Evolutionary conservation across 2,329 filamentous ascomycete genomes (phyloP).

Genomic region (Aspergillus latus): DNA sequence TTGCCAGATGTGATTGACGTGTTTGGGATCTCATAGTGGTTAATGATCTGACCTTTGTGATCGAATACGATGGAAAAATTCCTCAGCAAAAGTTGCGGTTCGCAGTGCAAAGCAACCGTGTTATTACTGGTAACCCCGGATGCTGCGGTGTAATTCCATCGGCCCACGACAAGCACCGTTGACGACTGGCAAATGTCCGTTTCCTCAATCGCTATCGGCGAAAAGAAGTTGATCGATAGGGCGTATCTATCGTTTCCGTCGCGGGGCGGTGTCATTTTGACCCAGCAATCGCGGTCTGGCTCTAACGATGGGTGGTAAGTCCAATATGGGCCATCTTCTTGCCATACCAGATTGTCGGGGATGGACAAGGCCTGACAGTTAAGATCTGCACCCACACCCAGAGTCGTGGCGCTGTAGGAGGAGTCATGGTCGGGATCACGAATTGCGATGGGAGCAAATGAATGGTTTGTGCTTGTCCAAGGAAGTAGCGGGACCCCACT

Average conservation of each 20-base stretch:
- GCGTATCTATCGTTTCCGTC: slow-evolving; percentile 26
- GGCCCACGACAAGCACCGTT: slow-evolving; percentile 34
- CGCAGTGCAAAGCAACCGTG: slow-evolving; percentile 35
- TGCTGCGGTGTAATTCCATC: slow-evolving; percentile 33
- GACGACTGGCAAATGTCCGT: slow-evolving; percentile 32
- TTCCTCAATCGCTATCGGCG: slow-evolving; percentile 23
- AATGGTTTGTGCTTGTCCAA: slow-evolving; percentile 34
- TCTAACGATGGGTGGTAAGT: slow-evolving; percentile 27
- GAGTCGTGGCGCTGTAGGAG: slow-evolving; percentile 28
- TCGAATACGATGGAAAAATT: slow-evolving; percentile 31
- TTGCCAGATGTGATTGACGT: slow-evolving; percentile 25
- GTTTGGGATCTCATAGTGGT: slow-evolving; percentile 17
- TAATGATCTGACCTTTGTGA: slow-evolving; percentile 29
- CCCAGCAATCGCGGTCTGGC: slow-evolving; percentile 26
- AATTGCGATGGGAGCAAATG: slow-evolving; percentile 31
- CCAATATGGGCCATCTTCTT: slow-evolving; percentile 24
- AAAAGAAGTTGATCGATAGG: slow-evolving; percentile 37
- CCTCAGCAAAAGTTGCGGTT: slow-evolving; percentile 27
- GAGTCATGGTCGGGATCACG: slow-evolving; percentile 23
- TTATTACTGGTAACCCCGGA: slow-evolving; percentile 27
- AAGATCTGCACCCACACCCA: slow-evolving; percentile 31
- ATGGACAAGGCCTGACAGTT: slow-evolving; percentile 26
- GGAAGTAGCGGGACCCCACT: slow-evolving; percentile 33
- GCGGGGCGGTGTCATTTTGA: slow-evolving; percentile 27
- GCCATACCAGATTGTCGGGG: slow-evolving; percentile 18